These are phyloP conservation scores for Dalechampia spathulata DNA, from an alignment of 441 rosid genomes.

Conservation along the genomic window DNA sequence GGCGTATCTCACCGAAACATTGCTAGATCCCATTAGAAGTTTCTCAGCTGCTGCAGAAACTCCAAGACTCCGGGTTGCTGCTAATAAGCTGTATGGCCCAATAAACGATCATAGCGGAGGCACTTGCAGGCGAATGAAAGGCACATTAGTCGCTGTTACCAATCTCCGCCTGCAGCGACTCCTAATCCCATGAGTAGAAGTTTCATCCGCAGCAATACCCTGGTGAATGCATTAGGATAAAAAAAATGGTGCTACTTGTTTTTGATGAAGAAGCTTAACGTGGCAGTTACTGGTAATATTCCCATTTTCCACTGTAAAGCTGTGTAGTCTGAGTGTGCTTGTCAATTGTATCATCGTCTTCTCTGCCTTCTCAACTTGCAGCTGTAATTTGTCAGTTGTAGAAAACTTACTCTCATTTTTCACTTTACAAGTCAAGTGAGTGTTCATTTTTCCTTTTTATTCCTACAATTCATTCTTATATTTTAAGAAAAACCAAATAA, in stretches of 20 bases:
- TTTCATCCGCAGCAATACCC: slow-evolving; percentile 9
- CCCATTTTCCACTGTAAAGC: slow-evolving; percentile 32
- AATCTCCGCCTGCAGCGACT: too few species aligned
- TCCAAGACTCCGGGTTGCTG: not conserved
- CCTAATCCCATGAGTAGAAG: too few species aligned
- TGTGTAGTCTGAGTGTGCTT: slow-evolving; percentile 28
- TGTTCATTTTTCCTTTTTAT: too few species aligned
- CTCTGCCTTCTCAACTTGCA: too few species aligned
- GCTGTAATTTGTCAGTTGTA: too few species aligned
- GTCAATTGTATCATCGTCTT: too few species aligned
- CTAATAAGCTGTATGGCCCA: slow-evolving; percentile 13
- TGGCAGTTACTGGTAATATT: not conserved
- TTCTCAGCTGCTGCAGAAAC: slow-evolving; percentile 8
- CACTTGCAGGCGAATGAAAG: not conserved
- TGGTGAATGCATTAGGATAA: not conserved
- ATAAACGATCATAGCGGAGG: slow-evolving; percentile 8
- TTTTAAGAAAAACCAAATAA: too few species aligned
- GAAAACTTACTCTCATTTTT: too few species aligned
- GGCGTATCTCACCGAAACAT: slow-evolving; percentile 67
- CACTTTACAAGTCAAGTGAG: too few species aligned
- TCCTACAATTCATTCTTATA: too few species aligned
- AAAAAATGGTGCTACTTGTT: not conserved
- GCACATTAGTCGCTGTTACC: slow-evolving; percentile 9
- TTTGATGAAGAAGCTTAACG: too few species aligned
- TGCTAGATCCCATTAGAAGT: slow-evolving; percentile 51